Conservation (phyloP, 1,284 basidiomycete genomes). For the Irpex sp. region DNA sequence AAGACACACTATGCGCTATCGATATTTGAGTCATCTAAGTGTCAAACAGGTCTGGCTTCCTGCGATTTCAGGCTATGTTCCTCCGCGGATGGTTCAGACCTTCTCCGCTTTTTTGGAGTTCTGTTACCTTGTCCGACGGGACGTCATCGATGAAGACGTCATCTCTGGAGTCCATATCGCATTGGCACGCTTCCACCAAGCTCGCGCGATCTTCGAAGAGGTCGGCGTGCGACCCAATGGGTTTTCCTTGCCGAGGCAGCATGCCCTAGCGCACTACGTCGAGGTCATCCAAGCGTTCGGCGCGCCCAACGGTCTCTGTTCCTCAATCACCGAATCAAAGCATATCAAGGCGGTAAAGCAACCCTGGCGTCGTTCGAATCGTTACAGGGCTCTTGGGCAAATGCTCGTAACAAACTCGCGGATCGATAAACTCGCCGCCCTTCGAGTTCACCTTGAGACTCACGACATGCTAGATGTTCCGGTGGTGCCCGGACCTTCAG, state of each 20-base stretch:
- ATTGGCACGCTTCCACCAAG: background rate
- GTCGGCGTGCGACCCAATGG: background rate
- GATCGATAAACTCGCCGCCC: too few species aligned
- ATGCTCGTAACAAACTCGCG: too few species aligned
- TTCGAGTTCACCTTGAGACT: too few species aligned
- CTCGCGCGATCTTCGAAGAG: background rate
- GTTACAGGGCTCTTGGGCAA: too few species aligned
- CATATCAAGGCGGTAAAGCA: too few species aligned
- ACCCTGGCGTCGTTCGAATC: too few species aligned
- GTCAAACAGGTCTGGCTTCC: conserved; percentile 17
- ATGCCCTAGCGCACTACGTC: conserved; percentile 14
- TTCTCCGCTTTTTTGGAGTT: conserved; percentile 17
- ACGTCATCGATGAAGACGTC: conserved; percentile 2
- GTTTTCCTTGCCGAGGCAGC: conserved; percentile 16
- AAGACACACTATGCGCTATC: background rate
- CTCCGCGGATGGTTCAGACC: conserved; percentile 13
- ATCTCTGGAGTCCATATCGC: background rate
- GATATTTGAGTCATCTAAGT: too few species aligned
- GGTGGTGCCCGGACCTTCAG: too few species aligned
- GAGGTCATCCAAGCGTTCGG: conserved; percentile 10
- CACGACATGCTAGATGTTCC: too few species aligned
- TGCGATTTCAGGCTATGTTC: conserved; percentile 18
- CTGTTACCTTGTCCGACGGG: conserved; percentile 11
- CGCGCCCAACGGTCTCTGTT: conserved; percentile 13
- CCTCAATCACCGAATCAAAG: conserved; percentile 14